Evolutionary conservation across 495 filamentous ascomycete genomes (phyloP).

Genomic region (Trichoderma virens): DNA sequence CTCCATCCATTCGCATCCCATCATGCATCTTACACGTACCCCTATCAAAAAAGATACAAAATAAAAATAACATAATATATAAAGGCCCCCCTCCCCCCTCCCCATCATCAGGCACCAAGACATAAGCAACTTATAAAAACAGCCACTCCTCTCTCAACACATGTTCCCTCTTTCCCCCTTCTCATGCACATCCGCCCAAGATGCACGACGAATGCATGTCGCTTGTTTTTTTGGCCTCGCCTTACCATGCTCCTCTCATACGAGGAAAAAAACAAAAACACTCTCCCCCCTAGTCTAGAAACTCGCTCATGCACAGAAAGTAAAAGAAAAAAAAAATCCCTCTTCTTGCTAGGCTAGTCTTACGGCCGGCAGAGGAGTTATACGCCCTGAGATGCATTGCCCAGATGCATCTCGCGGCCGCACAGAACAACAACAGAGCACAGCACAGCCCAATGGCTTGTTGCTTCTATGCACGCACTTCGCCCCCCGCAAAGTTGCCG

Average conservation of each 20-base stretch:
- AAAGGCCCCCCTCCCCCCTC: background rate
- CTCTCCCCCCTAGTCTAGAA: background rate
- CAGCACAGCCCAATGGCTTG: background rate
- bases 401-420: background rate
- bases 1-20: background rate
- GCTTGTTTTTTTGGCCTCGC: background rate
- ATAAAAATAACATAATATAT: background rate
- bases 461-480: background rate
- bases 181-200: slow-evolving; percentile 8
- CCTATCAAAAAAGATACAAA: background rate
- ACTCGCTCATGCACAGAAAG: too few species aligned
- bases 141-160: slow-evolving; percentile 6
- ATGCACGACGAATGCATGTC: background rate
- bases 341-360: background rate
- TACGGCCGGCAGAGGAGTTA: background rate
- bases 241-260: background rate
- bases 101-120: slow-evolving; percentile 2
- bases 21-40: background rate
- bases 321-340: background rate
- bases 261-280: too few species aligned
- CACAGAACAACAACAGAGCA: background rate
- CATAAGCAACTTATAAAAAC: slow-evolving; percentile 7
- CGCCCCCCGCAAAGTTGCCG: background rate
- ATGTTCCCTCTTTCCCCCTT: background rate
- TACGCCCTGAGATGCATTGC: background rate